These are phyloP conservation scores for Amanita exitialis DNA, from an alignment of 768 basidiomycete species.

Conservation along the genomic window DNA sequence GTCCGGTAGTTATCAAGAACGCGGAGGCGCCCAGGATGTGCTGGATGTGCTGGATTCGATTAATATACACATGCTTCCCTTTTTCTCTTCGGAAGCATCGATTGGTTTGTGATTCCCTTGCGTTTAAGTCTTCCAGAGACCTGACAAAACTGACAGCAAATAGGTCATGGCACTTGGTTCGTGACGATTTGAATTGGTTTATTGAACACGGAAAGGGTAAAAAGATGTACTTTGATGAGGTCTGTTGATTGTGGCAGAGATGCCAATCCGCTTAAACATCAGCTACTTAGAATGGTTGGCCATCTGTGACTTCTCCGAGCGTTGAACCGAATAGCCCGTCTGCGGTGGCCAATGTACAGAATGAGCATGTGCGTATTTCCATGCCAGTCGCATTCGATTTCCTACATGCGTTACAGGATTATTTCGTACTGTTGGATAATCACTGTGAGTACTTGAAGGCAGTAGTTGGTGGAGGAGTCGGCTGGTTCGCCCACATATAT, in stretches of 20 bases:
- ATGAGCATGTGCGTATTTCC: slow-evolving; percentile 31
- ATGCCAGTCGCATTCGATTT: not conserved
- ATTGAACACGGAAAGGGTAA: slow-evolving; percentile 43
- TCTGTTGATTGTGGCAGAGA: slow-evolving; percentile 8
- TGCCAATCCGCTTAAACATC: not conserved
- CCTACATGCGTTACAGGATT: slow-evolving; percentile 18
- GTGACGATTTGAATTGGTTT: slow-evolving; percentile 46
- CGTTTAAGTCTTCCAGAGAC: not conserved
- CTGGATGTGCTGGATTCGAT: slow-evolving; percentile 43
- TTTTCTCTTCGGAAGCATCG: slow-evolving; percentile 38
- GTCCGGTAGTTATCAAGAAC: slow-evolving; percentile 24
- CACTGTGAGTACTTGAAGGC: slow-evolving; percentile 43
- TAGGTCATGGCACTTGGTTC: slow-evolving; percentile 41
- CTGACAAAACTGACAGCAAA: slow-evolving; percentile 19
- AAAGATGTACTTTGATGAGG: slow-evolving; percentile 57
- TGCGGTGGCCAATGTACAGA: slow-evolving; percentile 38
- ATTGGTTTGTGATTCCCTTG: slow-evolving; percentile 21
- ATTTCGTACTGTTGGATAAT: slow-evolving; percentile 41
- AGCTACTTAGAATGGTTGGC: slow-evolving; percentile 48
- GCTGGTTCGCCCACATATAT: slow-evolving; percentile 64
- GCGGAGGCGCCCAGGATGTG: slow-evolving; percentile 39
- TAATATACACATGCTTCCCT: slow-evolving; percentile 51
- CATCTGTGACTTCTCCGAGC: slow-evolving; percentile 38
- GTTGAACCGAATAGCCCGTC: slow-evolving; percentile 44
- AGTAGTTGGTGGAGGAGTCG: slow-evolving; percentile 40